Evolutionary conservation across 108 stramenopile species (phyloP).

Genomic region (Aurantiochytrium sp.): DNA sequence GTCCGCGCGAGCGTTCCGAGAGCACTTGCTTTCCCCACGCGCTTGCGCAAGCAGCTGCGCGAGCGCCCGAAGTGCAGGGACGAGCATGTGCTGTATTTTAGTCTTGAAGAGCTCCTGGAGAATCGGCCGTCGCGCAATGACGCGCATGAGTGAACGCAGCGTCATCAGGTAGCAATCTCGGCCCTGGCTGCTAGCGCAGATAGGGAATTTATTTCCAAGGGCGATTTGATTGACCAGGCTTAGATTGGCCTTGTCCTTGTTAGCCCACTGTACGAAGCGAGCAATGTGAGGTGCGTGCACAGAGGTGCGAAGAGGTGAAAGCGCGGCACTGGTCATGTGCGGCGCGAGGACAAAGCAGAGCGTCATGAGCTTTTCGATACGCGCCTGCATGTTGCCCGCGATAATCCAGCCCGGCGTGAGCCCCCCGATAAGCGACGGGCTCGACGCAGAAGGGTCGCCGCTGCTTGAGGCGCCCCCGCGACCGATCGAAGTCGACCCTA

Average conservation of each 20-base stretch:
- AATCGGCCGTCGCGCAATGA: neutral
- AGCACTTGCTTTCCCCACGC: neutral
- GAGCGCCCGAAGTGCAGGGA: neutral
- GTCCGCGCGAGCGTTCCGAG: neutral
- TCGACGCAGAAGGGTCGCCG: neutral
- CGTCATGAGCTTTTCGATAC: neutral
- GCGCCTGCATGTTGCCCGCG: neutral
- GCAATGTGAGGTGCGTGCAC: neutral
- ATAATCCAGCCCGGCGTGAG: constrained; percentile 27
- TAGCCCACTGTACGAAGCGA: neutral
- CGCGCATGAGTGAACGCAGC: neutral
- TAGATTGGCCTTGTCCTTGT: neutral
- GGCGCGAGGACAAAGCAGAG: constrained; percentile 24
- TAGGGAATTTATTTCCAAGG: neutral
- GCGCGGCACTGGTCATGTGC: neutral
- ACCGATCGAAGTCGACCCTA: neutral
- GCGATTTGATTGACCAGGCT: neutral
- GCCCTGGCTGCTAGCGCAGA: neutral
- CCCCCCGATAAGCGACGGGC: neutral
- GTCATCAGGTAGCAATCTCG: constrained; percentile 24
- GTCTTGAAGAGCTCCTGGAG: neutral
- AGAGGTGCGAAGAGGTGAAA: neutral
- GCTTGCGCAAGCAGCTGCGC: neutral
- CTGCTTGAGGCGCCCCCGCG: neutral
- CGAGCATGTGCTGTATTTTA: neutral